Percentiles rank a stretch among this genome's conserved stretches.
Conservation (phyloP, 169 alveolate genomes). For the Theileria orientalis region DNA sequence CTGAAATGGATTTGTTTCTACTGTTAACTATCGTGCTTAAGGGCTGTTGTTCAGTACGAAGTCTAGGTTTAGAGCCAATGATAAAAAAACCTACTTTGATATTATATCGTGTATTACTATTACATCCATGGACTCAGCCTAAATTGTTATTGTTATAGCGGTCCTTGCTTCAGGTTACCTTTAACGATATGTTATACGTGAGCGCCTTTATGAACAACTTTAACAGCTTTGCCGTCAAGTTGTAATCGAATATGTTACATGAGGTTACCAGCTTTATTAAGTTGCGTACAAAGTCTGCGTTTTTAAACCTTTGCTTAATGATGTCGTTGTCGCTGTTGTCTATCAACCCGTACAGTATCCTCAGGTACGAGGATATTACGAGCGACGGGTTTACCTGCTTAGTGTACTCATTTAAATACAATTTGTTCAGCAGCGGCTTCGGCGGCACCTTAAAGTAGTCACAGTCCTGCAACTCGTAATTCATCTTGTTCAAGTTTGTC, state of each 20-base stretch:
- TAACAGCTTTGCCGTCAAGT: constrained; percentile 43
- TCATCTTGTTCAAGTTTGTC: background rate
- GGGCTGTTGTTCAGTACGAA: too few species aligned
- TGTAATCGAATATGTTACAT: constrained; percentile 43
- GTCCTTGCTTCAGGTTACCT: background rate
- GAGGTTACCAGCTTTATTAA: constrained; percentile 43
- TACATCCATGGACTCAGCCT: constrained; percentile 67
- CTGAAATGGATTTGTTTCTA: background rate
- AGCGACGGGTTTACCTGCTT: constrained; percentile 48
- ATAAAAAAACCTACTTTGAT: too few species aligned
- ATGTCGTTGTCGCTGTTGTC: constrained; percentile 25
- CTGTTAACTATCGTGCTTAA: too few species aligned
- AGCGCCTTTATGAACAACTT: constrained; percentile 27
- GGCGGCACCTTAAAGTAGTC: constrained; percentile 30
- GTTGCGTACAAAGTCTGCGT: constrained; percentile 56
- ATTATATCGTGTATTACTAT: constrained; percentile 57
- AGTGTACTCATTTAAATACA: constrained; percentile 43
- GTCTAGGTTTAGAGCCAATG: too few species aligned
- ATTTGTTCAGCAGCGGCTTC: constrained; percentile 15
- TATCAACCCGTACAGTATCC: constrained; percentile 46
- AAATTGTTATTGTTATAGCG: background rate
- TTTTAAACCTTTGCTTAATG: constrained; percentile 30
- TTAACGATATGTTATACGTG: constrained; percentile 13
- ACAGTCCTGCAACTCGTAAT: background rate
- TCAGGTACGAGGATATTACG: constrained; percentile 27